Conservation (phyloP, 2,329 filamentous ascomycete genomes). For the Didymella pomorum region DNA sequence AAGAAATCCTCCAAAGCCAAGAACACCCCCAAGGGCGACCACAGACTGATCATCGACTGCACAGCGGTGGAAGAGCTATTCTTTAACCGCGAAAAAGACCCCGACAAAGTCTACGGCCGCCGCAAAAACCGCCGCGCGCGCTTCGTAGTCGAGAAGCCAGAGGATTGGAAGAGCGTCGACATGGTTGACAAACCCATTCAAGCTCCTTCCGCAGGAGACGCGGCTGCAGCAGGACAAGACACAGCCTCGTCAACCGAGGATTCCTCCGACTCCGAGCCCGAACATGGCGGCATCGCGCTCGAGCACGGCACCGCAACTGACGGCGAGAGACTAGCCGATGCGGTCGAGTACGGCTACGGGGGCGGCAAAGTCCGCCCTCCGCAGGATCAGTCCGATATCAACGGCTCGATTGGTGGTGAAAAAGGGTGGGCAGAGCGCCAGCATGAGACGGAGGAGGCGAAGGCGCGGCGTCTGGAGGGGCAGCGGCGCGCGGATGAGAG, state of each 20-base stretch:
- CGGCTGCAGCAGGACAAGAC: slow-evolving; percentile 26
- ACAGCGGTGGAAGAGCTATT: slow-evolving; percentile 60
- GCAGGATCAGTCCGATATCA: slow-evolving; percentile 60
- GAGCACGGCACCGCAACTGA: not conserved
- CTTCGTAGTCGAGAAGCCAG: slow-evolving; percentile 48
- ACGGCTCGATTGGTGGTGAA: slow-evolving; percentile 65
- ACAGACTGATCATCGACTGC: slow-evolving; percentile 59
- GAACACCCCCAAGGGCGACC: slow-evolving; percentile 58
- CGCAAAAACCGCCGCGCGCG: slow-evolving; percentile 57
- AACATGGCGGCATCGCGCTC: slow-evolving; percentile 14
- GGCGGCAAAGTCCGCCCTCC: slow-evolving; percentile 50
- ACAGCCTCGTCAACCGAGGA: slow-evolving; percentile 11
- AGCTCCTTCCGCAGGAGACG: too few relatives aligned
- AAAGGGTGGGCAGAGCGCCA: slow-evolving; percentile 63
- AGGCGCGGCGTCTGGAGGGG: slow-evolving; percentile 59
- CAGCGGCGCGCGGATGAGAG: slow-evolving; percentile 58
- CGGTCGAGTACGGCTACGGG: slow-evolving; percentile 38
- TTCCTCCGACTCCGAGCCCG: slow-evolving; percentile 27
- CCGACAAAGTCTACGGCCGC: slow-evolving; percentile 56
- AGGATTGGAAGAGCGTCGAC: slow-evolving; percentile 56
- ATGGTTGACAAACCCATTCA: slow-evolving; percentile 48
- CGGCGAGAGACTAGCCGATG: slow-evolving; percentile 6
- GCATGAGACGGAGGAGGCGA: slow-evolving; percentile 61
- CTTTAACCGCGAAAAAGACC: slow-evolving; percentile 58
- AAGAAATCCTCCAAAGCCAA: slow-evolving; percentile 35